Percentiles rank a stretch among this genome's conserved stretches.
phyloP scores from a whole-genome alignment of 176 grass and related monocot genomes.

The Echinochloa phyllopogon region DNA sequence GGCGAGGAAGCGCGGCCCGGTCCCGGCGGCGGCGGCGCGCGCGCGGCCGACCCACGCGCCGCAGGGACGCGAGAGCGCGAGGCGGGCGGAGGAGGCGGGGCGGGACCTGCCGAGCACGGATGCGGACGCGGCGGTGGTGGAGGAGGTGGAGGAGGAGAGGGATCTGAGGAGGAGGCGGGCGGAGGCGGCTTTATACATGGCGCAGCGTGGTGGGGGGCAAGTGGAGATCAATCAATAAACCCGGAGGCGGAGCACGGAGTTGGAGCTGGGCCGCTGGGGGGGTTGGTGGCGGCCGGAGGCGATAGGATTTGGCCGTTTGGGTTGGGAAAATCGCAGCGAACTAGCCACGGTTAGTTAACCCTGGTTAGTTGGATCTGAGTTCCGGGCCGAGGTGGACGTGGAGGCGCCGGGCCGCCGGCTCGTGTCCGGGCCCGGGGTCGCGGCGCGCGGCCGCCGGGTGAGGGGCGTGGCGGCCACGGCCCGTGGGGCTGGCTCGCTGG shows the following conservation, averaged over 20 bases:
- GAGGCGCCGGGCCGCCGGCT: not conserved
- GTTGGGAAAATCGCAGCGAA: not conserved
- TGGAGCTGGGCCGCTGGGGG: too few relatives aligned
- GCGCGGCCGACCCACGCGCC: conserved; percentile 30
- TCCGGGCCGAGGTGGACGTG: too few relatives aligned
- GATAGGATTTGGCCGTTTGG: not conserved
- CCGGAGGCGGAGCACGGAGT: not conserved
- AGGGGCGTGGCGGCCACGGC: conserved; percentile 28
- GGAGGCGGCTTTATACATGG: conserved; percentile 86
- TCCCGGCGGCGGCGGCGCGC: not conserved
- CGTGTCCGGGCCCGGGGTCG: not conserved
- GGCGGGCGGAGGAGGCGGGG: conserved; percentile 28
- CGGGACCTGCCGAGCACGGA: conserved; percentile 24
- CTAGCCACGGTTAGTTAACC: not conserved
- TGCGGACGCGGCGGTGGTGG: not conserved
- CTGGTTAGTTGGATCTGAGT: not conserved
- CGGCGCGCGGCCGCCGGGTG: not conserved
- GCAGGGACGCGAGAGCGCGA: conserved; percentile 38
- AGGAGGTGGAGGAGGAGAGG: conserved; percentile 1
- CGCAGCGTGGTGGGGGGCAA: not conserved
- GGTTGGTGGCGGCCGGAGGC: conserved; percentile 15
- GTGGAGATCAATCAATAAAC: not conserved
- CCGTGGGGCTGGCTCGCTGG: not conserved
- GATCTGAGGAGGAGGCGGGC: conserved; percentile 74
- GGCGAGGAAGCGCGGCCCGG: not conserved